phyloP scores from a whole-genome alignment of 1,139 yeast species.

The Blastobotrys proliferans region DNA sequence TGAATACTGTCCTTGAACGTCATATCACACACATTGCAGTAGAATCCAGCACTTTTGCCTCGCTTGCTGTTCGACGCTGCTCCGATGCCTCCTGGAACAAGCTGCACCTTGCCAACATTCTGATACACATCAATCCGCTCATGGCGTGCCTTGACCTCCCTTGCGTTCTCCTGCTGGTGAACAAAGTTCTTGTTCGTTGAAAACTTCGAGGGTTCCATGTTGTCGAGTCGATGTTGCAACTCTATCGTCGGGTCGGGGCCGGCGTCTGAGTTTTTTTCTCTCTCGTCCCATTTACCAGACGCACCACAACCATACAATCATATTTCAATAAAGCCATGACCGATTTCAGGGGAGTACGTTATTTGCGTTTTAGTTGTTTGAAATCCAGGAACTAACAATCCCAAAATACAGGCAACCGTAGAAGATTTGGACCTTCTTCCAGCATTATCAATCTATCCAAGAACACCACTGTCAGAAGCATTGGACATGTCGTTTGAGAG shows the following conservation, averaged over 20 bases:
- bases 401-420: conserved; percentile 43
- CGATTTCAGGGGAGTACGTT: conserved; percentile 29
- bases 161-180: conserved; percentile 19
- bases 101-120: conserved; percentile 43
- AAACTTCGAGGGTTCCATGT: no score
- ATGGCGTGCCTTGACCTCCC: conserved; percentile 30
- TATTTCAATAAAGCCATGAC: conserved; percentile 11
- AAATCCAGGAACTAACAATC: not conserved
- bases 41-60: conserved; percentile 74
- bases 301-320: not conserved
- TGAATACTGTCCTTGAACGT: conserved; percentile 80
- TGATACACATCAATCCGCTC: conserved; percentile 38
- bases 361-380: not conserved
- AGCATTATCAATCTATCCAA: conserved; percentile 54
- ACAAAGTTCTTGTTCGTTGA: conserved; percentile 18
- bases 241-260: not conserved
- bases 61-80: conserved; percentile 42
- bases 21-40: conserved; percentile 73
- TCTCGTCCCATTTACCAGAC: not conserved
- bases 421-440: conserved; percentile 63
- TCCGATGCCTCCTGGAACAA: conserved; percentile 44
- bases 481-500: conserved; percentile 48
- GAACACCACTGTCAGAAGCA: conserved; percentile 47
- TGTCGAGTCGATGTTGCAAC: not conserved
- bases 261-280: not conserved